Evolutionary conservation across 2,329 filamentous ascomycete species (phyloP), one percentile per base, ranked within the genome.

Genomic region (Dactylellina drechsleri): DNA sequence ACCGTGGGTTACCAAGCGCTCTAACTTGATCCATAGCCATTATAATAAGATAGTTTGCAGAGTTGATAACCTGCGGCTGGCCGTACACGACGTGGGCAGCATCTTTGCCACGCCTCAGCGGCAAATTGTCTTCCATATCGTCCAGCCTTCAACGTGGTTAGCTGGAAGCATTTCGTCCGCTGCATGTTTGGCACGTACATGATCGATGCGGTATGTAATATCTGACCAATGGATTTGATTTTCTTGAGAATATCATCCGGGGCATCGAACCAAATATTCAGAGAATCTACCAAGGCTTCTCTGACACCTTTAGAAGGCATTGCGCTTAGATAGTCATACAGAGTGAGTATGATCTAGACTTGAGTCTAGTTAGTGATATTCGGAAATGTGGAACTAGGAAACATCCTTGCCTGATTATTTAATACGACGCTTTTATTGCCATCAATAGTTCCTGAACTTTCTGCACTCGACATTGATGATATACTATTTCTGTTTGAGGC

Each of bases 111-210:
- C 82, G 79, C 0, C 82, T 79, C 0, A 82, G 72, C 1, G 68
- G 36, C 0, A 82, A 83, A 0, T 76, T 61, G 59, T 84, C 83
- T 75, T 84, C 77, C 13, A 84, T 78, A 76, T 84, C 82, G 58
- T 83, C 82, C 2, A 84, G 76, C 62, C 79, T 80, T n/a, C 20
- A 23, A 12, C 13, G 1, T 18, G 13, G 36, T 43, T 47, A 61
- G 40, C 40, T 12, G 2, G 10, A 6, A 43, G 40, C 12, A n/a
- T 43, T 43, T 12, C 5, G 5, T 12, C 40, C 40, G 40, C 2
- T 43, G 5, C n/a, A n/a, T 12, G 5, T 12, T 6, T 12, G 10
- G 5, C n/a, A 12, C 62, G 41, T 40, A 78, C 81, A 67, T 83
- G 6, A 82, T 70, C 0, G 82, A 82, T 1, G 79, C 73, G n/a